phyloP scores from a whole-genome alignment of 2,329 filamentous ascomycete genomes.

The Pseudogymnoascus sp. region DNA sequence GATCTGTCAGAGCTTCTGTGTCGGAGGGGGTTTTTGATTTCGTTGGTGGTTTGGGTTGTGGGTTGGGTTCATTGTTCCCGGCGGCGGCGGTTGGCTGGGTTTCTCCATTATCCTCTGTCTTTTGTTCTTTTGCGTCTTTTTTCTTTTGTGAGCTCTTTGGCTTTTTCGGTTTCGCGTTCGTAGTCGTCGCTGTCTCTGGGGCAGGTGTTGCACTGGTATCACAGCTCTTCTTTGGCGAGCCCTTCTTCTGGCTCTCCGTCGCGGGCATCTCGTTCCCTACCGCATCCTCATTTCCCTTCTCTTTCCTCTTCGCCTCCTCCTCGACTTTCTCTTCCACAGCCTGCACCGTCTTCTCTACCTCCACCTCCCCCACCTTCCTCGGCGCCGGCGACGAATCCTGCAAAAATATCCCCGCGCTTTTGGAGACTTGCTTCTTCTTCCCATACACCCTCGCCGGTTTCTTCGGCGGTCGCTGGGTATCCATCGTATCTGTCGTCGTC shows the following conservation, averaged over 20 bases:
- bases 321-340: background rate
- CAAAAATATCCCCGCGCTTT: background rate
- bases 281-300: too few species aligned
- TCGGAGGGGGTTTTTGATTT: background rate
- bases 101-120: background rate
- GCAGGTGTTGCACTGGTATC: background rate
- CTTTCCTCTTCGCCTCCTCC: background rate
- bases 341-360: background rate
- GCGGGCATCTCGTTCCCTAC: background rate
- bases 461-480: constrained; percentile 1
- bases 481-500: background rate
- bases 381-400: background rate
- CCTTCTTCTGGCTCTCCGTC: background rate
- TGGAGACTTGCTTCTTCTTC: constrained; percentile 6
- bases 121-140: background rate
- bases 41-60: background rate
- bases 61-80: background rate
- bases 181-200: background rate
- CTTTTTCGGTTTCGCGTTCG: background rate
- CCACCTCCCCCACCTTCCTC: background rate
- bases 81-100: background rate
- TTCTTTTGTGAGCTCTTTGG: background rate
- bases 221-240: background rate
- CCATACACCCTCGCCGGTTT: constrained; percentile 6
- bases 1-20: background rate